A percentile compares a stretch with the other conserved stretches of the same genome.
phyloP scores from a whole-genome alignment of 2,329 filamentous ascomycete species.

The Colletotrichum siamense region DNA sequence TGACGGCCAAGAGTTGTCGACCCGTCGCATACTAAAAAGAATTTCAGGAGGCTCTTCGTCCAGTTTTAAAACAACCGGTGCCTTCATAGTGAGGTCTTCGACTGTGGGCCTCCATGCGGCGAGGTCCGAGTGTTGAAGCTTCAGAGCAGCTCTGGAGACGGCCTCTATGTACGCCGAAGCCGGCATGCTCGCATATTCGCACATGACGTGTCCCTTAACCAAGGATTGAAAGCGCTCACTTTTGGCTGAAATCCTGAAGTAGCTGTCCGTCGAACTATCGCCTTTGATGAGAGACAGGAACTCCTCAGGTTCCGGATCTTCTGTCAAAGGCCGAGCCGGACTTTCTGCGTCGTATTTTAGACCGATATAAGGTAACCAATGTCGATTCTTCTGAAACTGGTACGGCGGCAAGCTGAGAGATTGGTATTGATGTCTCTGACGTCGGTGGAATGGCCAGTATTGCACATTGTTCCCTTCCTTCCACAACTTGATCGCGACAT shows the following conservation, averaged over 20 bases:
- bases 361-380: slow-evolving; percentile 27
- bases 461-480: slow-evolving; percentile 15
- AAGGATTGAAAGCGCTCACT: not conserved
- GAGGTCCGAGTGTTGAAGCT: not conserved
- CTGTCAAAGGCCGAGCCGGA: rapidly evolving
- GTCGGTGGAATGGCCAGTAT: slow-evolving; percentile 30
- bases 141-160: not conserved
- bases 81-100: not conserved
- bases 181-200: not conserved
- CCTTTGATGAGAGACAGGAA: not conserved
- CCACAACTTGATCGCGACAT: slow-evolving; percentile 24
- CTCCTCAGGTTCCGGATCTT: not conserved
- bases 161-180: slow-evolving; percentile 7
- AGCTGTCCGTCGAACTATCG: not conserved
- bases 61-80: not conserved
- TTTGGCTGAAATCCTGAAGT: not conserved
- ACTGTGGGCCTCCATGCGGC: not conserved
- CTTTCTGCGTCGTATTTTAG: not conserved
- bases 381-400: slow-evolving; percentile 31
- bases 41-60: not conserved
- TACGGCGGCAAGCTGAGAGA: slow-evolving; percentile 29
- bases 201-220: not conserved
- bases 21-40: not conserved
- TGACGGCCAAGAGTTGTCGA: not conserved
- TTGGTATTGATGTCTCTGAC: slow-evolving; percentile 8